A percentile compares a stretch with the other conserved stretches of the same genome.
phyloP scores from a whole-genome alignment of 192 early-diverging fungal genomes.

The Dissophora ornata region DNA sequence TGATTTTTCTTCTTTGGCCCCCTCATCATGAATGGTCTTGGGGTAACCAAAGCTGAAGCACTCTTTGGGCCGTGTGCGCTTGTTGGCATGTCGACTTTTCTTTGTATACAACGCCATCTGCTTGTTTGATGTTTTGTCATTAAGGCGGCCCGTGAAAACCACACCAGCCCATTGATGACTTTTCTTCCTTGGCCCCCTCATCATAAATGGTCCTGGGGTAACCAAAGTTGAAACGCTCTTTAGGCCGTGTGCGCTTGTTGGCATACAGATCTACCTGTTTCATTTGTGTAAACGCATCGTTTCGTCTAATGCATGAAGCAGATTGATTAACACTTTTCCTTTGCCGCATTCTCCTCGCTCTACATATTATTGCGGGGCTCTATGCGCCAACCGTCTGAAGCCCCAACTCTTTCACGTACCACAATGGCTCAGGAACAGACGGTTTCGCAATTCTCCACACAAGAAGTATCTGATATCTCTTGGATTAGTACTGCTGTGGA shows the following conservation, averaged over 20 bases:
- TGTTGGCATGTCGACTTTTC: conserved; percentile 13
- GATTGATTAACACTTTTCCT: conserved; percentile 4
- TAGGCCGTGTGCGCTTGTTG: conserved; percentile 27
- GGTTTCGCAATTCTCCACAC: neutral
- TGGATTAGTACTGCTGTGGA: conserved; percentile 1
- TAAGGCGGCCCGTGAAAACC: conserved; percentile 20
- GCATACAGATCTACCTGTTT: conserved; percentile 12
- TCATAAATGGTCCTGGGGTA: neutral
- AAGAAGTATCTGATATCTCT: neutral
- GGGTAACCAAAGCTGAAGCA: conserved; percentile 22
- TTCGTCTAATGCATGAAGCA: conserved; percentile 11
- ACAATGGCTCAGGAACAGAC: conserved; percentile 6
- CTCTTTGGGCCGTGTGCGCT: conserved; percentile 20
- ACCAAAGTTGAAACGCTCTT: conserved; percentile 17
- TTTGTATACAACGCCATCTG: conserved; percentile 14
- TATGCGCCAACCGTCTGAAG: too few relatives aligned
- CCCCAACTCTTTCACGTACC: neutral
- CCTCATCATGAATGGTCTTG: neutral
- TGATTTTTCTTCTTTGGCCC: conserved; percentile 21
- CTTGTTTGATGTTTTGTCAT: conserved; percentile 20
- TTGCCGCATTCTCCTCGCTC: too few relatives aligned
- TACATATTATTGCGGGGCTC: too few relatives aligned
- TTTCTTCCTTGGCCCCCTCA: conserved; percentile 18
- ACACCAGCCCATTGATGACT: conserved; percentile 19
- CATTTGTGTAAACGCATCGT: neutral